phyloP scores from a whole-genome alignment of 1,139 yeast genomes.

The Magnusiomyces paraingens region DNA sequence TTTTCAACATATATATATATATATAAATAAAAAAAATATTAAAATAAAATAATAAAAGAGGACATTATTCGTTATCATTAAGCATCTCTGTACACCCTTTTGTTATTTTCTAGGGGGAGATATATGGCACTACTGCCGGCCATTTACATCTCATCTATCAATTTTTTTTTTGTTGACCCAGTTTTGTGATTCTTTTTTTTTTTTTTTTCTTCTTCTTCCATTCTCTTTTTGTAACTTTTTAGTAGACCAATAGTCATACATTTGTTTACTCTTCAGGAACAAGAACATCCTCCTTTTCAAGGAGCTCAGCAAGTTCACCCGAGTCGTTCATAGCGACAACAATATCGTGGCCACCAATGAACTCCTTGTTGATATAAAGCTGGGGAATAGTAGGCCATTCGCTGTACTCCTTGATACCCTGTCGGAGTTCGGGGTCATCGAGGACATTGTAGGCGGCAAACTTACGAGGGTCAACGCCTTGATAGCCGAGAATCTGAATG shows the following conservation, averaged over 20 bases:
- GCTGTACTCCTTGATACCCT: conserved; percentile 89
- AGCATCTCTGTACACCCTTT: neutral
- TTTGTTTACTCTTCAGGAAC: conserved; percentile 57
- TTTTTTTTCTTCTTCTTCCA: no score
- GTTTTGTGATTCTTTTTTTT: no score
- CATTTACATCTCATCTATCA: no score
- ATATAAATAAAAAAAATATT: neutral
- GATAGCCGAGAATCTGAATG: conserved; percentile 87
- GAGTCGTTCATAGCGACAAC: conserved; percentile 83
- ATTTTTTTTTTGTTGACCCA: no score
- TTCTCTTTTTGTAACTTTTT: no score
- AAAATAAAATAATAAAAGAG: neutral
- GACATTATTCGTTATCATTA: neutral
- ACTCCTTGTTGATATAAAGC: conserved; percentile 57
- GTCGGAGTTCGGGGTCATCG: conserved; percentile 87
- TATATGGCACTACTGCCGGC: neutral
- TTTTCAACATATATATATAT: neutral
- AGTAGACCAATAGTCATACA: no score
- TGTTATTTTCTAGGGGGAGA: neutral
- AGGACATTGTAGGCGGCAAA: conserved; percentile 96
- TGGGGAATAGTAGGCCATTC: conserved; percentile 92
- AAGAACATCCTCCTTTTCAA: conserved; percentile 73
- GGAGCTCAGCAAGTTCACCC: conserved; percentile 83
- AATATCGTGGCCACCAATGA: conserved; percentile 97
- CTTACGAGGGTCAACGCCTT: conserved; percentile 93